A percentile compares a stretch with the other conserved stretches of the same genome.
phyloP scores from a whole-genome alignment of 2,329 filamentous ascomycete species.

The Aureobasidium sp. region DNA sequence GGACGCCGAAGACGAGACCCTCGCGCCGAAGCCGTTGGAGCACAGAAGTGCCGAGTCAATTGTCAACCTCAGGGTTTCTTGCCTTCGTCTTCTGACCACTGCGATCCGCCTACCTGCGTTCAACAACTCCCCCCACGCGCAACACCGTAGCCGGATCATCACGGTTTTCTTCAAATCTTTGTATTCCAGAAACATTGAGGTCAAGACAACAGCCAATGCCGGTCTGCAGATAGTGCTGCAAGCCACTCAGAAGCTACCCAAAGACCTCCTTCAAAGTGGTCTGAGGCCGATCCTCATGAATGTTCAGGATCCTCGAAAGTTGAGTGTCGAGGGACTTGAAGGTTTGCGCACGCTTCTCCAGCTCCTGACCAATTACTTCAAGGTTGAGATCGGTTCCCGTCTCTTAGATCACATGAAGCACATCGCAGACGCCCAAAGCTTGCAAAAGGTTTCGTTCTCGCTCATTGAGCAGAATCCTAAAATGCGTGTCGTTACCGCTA shows the following conservation, averaged over 20 bases:
- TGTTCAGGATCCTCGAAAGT: constrained; percentile 82
- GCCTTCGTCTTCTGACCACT: constrained; percentile 84
- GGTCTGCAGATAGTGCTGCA: constrained; percentile 81
- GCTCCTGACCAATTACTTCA: constrained; percentile 95
- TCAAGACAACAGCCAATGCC: constrained; percentile 88
- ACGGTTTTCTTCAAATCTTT: constrained; percentile 96
- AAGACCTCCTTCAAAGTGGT: constrained; percentile 90
- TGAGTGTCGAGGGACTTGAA: constrained; percentile 83
- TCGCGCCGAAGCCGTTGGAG: constrained; percentile 88
- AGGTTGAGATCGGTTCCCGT: constrained; percentile 90
- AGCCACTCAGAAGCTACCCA: constrained; percentile 85
- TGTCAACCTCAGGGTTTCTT: constrained; percentile 82
- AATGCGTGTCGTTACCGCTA: constrained; percentile 92
- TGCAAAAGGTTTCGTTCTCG: constrained; percentile 90
- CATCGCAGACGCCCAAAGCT: constrained; percentile 69
- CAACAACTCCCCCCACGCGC: constrained; percentile 60
- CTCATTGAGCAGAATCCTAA: constrained; percentile 86
- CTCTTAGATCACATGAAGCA: constrained; percentile 90
- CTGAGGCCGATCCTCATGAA: constrained; percentile 94
- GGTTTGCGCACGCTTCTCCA: constrained; percentile 84
- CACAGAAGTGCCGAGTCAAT: constrained; percentile 95
- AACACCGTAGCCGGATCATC: constrained; percentile 60
- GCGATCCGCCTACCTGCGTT: constrained; percentile 93
- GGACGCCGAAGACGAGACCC: constrained; percentile 86
- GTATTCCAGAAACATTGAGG: constrained; percentile 86